Evolutionary conservation across 371 early-diverging fungal species (phyloP).

Genomic region (Mucor indicus): DNA sequence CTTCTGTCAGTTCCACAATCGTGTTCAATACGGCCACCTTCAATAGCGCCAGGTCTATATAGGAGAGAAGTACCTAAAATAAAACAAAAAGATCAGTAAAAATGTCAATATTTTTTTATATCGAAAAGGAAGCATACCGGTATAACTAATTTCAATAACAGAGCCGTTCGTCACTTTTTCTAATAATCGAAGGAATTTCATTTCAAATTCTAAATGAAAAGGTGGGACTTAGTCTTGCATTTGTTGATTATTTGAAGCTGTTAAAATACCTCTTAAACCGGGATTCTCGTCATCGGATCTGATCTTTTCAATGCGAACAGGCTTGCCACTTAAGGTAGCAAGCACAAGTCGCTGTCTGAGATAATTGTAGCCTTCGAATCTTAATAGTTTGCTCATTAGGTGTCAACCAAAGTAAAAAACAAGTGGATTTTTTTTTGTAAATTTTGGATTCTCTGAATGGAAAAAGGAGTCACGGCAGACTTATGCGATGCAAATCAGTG

Average conservation of each 20-base stretch:
- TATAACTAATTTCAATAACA: slow-evolving; percentile 87
- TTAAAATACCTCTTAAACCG: slow-evolving; percentile 74
- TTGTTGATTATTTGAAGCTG: background rate
- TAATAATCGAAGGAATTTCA: slow-evolving; percentile 80
- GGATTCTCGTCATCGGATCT: slow-evolving; percentile 84
- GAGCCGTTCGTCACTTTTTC: slow-evolving; percentile 94
- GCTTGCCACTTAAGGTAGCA: slow-evolving; percentile 81
- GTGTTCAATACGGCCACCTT: slow-evolving; percentile 83
- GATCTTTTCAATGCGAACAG: slow-evolving; percentile 88
- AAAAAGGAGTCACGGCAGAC: background rate
- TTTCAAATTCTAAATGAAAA: slow-evolving; percentile 76
- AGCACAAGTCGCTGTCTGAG: slow-evolving; percentile 90
- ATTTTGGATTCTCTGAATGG: too few species aligned
- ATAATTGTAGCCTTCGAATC: slow-evolving; percentile 76
- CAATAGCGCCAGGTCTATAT: slow-evolving; percentile 87
- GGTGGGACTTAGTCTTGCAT: background rate
- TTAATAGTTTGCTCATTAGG: slow-evolving; percentile 48
- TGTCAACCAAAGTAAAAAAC: background rate
- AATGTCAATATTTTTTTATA: too few species aligned
- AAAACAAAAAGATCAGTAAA: too few species aligned
- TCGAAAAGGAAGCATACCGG: too few species aligned
- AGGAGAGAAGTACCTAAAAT: slow-evolving; percentile 82
- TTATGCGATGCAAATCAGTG: background rate
- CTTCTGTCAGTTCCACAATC: slow-evolving; percentile 79
- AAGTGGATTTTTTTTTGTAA: too few species aligned